Evolutionary conservation across 352 stramenopile genomes (phyloP).

Genomic region (Phytopythium oedochilum): DNA sequence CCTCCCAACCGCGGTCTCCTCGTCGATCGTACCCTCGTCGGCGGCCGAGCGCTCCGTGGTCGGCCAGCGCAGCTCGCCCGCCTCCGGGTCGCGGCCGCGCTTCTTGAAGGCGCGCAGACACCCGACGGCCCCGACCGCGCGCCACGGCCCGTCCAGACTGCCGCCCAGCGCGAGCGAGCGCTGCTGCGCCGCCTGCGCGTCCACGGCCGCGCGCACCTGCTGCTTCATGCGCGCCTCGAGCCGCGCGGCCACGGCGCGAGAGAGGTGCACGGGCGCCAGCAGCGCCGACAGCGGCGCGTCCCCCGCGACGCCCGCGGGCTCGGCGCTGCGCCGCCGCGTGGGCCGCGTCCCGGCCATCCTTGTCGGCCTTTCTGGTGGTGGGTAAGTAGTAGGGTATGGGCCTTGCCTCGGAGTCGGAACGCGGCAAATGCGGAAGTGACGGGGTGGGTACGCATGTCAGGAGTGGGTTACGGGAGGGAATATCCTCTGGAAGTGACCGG

Average conservation of each 20-base stretch:
- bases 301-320: conserved; percentile 3
- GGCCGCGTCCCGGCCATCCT: not conserved
- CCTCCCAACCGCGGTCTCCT: not conserved
- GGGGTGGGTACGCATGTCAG: no score
- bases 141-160: conserved; percentile 34
- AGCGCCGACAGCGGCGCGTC: conserved; percentile 6
- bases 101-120: conserved; percentile 40
- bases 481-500: no score
- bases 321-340: not conserved
- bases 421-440: no score
- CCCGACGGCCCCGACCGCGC: conserved; percentile 24
- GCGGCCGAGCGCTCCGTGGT: conserved; percentile 7
- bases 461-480: no score
- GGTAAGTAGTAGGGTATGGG: no score
- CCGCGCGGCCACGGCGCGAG: conserved; percentile 11
- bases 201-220: conserved; percentile 40
- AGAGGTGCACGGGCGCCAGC: conserved; percentile 28
- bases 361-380: no score
- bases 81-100: conserved; percentile 21
- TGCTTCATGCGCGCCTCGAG: conserved; percentile 38
- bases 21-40: not conserved
- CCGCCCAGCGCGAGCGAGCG: conserved; percentile 10
- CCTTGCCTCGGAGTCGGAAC: no score
- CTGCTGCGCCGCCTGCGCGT: conserved; percentile 17
- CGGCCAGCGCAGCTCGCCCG: conserved; percentile 15